Percentiles rank a stretch among this genome's conserved stretches.
phyloP scores from a whole-genome alignment of 345 rosid species.

The Salix caprea region DNA sequence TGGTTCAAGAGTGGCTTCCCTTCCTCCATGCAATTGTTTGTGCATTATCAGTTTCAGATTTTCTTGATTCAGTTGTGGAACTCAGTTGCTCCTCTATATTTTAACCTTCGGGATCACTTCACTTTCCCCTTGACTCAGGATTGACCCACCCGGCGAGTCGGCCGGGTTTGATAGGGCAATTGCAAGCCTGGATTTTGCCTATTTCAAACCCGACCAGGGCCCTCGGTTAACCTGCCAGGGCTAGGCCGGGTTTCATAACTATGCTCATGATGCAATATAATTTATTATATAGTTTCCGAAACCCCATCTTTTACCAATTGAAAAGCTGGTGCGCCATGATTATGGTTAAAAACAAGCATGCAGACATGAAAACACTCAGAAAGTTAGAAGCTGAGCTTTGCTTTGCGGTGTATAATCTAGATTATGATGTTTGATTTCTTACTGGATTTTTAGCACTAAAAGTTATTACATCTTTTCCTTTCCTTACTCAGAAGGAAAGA shows the following conservation, averaged over 20 bases:
- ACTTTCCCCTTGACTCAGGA: not conserved
- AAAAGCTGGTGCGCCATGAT: not conserved
- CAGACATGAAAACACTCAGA: not conserved
- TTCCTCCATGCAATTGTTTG: not conserved
- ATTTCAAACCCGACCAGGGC: too few relatives aligned
- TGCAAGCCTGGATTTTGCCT: too few relatives aligned
- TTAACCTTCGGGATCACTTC: not conserved
- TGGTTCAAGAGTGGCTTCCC: not conserved
- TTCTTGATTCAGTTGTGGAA: not conserved
- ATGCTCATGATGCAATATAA: not conserved
- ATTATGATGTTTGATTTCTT: not conserved
- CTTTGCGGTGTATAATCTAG: not conserved
- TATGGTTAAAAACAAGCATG: not conserved
- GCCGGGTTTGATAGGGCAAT: too few relatives aligned
- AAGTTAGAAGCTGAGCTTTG: not conserved
- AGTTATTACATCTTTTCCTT: not conserved
- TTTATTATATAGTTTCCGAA: too few relatives aligned
- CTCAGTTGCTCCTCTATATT: not conserved
- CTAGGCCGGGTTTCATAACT: not conserved
- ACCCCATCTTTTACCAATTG: not conserved
- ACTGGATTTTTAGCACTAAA: not conserved
- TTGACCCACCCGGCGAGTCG: too few relatives aligned
- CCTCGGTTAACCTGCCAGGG: too few relatives aligned
- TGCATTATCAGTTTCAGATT: not conserved
- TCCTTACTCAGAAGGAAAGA: conserved; percentile 43